Conservation (phyloP, 1,139 yeast species). For the Candida sojae region DNA sequence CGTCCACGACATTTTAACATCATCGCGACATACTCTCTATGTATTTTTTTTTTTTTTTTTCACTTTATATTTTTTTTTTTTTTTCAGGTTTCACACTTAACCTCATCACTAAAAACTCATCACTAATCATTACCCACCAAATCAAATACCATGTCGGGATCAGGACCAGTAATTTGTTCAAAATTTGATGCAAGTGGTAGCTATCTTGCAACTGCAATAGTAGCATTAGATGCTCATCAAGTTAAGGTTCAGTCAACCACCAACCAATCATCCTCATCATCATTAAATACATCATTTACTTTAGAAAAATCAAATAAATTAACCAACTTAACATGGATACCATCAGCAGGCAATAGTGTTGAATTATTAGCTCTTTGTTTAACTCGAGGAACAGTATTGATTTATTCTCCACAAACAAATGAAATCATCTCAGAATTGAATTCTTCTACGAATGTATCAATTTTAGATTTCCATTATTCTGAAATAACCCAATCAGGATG, state of each 20-base stretch:
- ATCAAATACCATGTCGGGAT: conserved; percentile 14
- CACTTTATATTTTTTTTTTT: conserved; percentile 7
- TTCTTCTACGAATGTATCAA: conserved; percentile 52
- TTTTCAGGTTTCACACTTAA: conserved; percentile 4
- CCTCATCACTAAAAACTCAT: conserved; percentile 2
- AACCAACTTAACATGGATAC: conserved; percentile 60
- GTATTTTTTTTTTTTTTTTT: conserved; percentile 3
- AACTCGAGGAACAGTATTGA: conserved; percentile 61
- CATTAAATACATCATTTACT: conserved; percentile 43
- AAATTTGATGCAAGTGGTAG: conserved; percentile 58
- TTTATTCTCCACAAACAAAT: conserved; percentile 70
- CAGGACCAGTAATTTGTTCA: conserved; percentile 32
- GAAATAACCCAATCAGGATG: conserved; percentile 49
- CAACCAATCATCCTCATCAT: conserved; percentile 28
- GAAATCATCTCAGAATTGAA: conserved; percentile 53
- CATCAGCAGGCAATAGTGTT: conserved; percentile 23
- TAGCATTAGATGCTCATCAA: conserved; percentile 74
- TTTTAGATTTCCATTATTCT: conserved; percentile 55
- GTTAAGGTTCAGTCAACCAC: conserved; percentile 62
- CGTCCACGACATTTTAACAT: conserved; percentile 2
- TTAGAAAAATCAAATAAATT: conserved; percentile 59
- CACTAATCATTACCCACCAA: background rate
- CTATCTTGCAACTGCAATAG: conserved; percentile 65
- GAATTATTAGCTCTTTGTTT: conserved; percentile 58
- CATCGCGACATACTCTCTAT: conserved; percentile 4